Evolutionary conservation across 495 filamentous ascomycete species (phyloP).

Genomic region (Penicillium salamii): DNA sequence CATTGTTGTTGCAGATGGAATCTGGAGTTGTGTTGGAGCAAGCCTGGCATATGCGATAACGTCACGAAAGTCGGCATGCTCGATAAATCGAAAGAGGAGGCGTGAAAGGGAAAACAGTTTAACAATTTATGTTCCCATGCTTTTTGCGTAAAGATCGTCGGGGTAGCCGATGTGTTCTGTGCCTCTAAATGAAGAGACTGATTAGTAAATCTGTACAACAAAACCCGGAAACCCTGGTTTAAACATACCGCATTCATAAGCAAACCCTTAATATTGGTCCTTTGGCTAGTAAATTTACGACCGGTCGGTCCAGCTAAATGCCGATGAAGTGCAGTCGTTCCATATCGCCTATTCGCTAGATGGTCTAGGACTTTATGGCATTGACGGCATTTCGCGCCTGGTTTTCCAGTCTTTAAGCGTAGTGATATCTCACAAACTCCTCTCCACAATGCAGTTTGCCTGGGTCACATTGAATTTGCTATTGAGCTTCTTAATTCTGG

Average conservation of each 20-base stretch:
- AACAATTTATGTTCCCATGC: background rate
- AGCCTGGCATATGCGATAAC: background rate
- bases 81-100: background rate
- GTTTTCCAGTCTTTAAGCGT: background rate
- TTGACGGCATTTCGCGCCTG: conserved; percentile 5
- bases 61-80: background rate
- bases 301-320: background rate
- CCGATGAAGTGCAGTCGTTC: background rate
- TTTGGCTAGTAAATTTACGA: too few relatives aligned
- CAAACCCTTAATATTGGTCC: too few relatives aligned
- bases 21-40: background rate
- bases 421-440: background rate
- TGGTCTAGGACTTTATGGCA: conserved; percentile 2
- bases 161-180: background rate
- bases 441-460: background rate
- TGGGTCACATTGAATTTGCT: conserved; percentile 3
- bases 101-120: background rate
- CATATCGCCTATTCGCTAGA: background rate
- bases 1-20: background rate
- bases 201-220: background rate
- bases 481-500: background rate
- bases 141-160: background rate
- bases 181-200: background rate
- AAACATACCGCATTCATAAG: too few relatives aligned
- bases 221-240: too few relatives aligned